Conservation (phyloP, 306 rosid species). For the Hippophae rhamnoides region DNA sequence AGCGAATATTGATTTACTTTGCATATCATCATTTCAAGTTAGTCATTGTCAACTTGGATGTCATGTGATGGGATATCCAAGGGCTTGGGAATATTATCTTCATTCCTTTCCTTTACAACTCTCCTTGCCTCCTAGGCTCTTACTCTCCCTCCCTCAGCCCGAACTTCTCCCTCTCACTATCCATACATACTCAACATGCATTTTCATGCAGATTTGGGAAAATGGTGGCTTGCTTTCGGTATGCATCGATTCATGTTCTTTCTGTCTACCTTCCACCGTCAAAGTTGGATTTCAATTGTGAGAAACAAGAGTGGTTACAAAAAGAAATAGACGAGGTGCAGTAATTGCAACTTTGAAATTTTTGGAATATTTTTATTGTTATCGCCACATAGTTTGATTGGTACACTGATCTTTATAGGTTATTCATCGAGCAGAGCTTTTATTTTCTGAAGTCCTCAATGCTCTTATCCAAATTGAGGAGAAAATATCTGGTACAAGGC, state of each 20-base stretch:
- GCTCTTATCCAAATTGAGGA: slow-evolving; percentile 64
- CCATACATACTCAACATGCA: neutral
- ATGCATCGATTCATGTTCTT: slow-evolving; percentile 80
- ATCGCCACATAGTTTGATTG: slow-evolving; percentile 3
- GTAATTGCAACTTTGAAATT: slow-evolving; percentile 22
- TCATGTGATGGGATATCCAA: neutral
- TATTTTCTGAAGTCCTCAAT: slow-evolving; percentile 71
- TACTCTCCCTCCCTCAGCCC: no score
- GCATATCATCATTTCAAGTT: neutral
- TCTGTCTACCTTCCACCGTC: slow-evolving; percentile 85
- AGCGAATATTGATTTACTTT: neutral
- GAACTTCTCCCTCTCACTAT: no score
- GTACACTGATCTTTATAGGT: slow-evolving; percentile 47
- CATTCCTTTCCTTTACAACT: no score
- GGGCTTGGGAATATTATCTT: no score
- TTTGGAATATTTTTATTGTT: neutral
- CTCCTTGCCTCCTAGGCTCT: no score
- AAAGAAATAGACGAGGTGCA: slow-evolving; percentile 67
- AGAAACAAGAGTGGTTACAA: slow-evolving; percentile 75
- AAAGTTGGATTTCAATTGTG: slow-evolving; percentile 47
- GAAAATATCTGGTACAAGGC: slow-evolving; percentile 32
- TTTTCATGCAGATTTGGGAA: slow-evolving; percentile 62
- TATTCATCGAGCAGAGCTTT: slow-evolving; percentile 55
- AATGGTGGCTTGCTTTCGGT: slow-evolving; percentile 97
- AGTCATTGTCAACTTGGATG: neutral